Conservation (phyloP, 352 stramenopile species). For the Phytophthora hibernalis region DNA sequence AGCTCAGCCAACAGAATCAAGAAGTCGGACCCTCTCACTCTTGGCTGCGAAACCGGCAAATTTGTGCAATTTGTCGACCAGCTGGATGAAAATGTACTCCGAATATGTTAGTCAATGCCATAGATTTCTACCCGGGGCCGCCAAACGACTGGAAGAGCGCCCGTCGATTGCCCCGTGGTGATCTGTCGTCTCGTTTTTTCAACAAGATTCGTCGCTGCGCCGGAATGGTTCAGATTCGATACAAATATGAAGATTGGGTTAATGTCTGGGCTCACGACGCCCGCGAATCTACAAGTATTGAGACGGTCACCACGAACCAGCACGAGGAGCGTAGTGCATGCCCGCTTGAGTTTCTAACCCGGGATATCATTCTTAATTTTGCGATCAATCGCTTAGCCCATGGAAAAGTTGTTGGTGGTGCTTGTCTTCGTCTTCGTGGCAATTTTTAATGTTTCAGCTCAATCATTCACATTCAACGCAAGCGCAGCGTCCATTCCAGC, state of each 20-base stretch:
- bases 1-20: constrained; percentile 26
- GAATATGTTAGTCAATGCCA: constrained; percentile 16
- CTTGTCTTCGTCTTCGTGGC: constrained; percentile 15
- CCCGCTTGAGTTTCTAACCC: not conserved
- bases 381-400: constrained; percentile 10
- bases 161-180: not conserved
- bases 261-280: not conserved
- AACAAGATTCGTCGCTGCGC: constrained; percentile 29
- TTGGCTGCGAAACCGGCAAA: not conserved
- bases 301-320: constrained; percentile 25
- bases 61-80: constrained; percentile 12
- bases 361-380: constrained; percentile 36
- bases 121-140: not conserved
- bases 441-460: constrained; percentile 12
- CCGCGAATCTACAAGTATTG: constrained; percentile 32
- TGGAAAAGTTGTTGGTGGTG: constrained; percentile 31
- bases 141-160: constrained; percentile 7
- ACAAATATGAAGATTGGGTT: constrained; percentile 22
- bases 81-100: constrained; percentile 11
- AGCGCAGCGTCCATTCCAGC: constrained; percentile 18
- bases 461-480: constrained; percentile 37
- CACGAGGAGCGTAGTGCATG: constrained; percentile 20
- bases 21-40: constrained; percentile 3
- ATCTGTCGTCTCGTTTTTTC: constrained; percentile 17
- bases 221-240: constrained; percentile 28